Evolutionary conservation across 331 rosid genomes (phyloP), one percentile per base, ranked within the genome.

Genomic region (Prunus yedoensis): DNA sequence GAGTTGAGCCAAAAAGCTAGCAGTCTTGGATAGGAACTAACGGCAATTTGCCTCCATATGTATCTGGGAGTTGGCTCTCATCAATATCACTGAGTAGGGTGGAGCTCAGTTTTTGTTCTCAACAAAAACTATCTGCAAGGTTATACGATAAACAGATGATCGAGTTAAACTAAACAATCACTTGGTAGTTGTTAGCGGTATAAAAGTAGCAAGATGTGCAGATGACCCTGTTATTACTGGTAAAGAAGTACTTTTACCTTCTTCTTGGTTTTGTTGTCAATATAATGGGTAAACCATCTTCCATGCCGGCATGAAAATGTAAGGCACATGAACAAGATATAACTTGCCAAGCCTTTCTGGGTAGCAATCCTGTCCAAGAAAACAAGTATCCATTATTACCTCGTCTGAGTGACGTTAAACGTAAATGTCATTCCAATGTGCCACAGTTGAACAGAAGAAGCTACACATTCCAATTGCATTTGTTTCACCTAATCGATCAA

Each of bases 1-100:
- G 53, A 16, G 15, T 14, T 17, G 47, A 32, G 38, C 4, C 17
- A 32, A 16, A 9, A 5, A 30, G 28, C 59, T 71, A 81, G 78
- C 74, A 66, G 50, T 65, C 65, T 53, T 91, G 87, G 68, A 91
- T 85, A 1, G 97, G 93, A 51, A 89, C 86, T 79, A 91, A 73
- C 53, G 80, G 80, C 77, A 89, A 61, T 77, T 78, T 72, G 18
- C 95, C 97, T 9, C 93, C 97, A 17, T 88, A 89, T 45, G 51
- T 68, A 43, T 83, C 85, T 18, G 97, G 95, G 3, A 91, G 68
- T 67, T 91, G 95, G 83, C 88, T 90, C 89, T 83, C 95, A 6
- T 91, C 95, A 62, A 91, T 89, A 41, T 91, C 97, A 75, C 67
- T 83, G 1, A 88, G 81, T 76, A 91, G 70, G n/a, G 91, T 89